Evolutionary conservation across 176 grass and related monocot species (phyloP).

Genomic region (Eleusine indica): DNA sequence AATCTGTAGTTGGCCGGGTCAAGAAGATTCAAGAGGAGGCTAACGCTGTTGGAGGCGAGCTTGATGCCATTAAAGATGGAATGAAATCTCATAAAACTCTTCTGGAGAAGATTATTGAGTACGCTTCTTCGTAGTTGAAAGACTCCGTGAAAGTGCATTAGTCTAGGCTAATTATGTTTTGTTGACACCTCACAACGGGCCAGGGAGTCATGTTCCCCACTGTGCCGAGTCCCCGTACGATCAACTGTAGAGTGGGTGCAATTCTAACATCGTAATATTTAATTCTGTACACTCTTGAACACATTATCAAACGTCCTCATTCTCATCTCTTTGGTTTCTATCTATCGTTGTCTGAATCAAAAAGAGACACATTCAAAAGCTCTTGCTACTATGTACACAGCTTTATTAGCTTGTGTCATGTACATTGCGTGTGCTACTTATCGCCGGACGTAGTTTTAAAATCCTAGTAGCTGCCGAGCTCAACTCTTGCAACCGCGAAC

Average conservation of each 20-base stretch:
- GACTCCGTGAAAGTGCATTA: too few relatives aligned
- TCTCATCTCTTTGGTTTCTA: not conserved
- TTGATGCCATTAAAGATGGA: too few relatives aligned
- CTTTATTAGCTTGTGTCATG: not conserved
- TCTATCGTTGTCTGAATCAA: not conserved
- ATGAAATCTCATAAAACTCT: too few relatives aligned
- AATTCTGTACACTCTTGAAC: conserved; percentile 3
- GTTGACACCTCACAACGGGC: too few relatives aligned
- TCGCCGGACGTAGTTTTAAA: not conserved
- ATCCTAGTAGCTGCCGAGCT: not conserved
- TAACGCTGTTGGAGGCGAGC: too few relatives aligned
- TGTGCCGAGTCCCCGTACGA: too few relatives aligned
- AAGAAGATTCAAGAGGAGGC: too few relatives aligned
- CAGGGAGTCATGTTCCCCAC: too few relatives aligned
- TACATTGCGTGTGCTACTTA: not conserved
- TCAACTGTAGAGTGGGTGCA: not conserved
- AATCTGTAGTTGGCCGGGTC: too few relatives aligned
- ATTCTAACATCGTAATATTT: not conserved
- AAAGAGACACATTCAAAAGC: not conserved
- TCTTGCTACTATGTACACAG: not conserved
- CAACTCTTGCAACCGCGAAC: not conserved
- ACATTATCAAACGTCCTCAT: not conserved
- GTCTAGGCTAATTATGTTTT: too few relatives aligned
- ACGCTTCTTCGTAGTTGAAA: too few relatives aligned
- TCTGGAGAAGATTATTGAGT: too few relatives aligned